Base-by-base conservation (phyloP, 805 yeast species). In the Ogataea kodamae region DNA sequence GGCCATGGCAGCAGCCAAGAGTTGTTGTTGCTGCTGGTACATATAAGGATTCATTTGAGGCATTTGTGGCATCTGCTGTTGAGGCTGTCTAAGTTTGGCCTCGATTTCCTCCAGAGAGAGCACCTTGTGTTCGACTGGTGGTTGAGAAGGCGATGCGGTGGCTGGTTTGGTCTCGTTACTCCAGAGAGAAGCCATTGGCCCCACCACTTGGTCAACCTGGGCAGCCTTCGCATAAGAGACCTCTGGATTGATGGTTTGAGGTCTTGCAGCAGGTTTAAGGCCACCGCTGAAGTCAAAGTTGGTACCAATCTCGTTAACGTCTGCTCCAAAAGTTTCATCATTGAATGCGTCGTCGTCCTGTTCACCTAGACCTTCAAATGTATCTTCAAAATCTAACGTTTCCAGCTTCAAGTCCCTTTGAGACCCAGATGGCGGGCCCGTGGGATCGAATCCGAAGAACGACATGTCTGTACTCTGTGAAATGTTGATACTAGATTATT, bases 61-160 rank as follows among this genome's bases (percentile, higher is more conserved):
- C 36, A 41, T 28, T 11, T 28, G 37, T 3, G 36, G 28, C 22
- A 33, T 19, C 11, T 30, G 40, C 16, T 37, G 35, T 37, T 63
- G 70, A 36, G 70, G 65, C 5, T 72, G 67, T 39, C 78, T 65
- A 54, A 81, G 65, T 49, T 78, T 86, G 6, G 95, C 86, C 61
- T 88, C 96, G 45, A 88, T 74, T 49, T 88, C 94, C 55, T 83
- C 90, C 55, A 86, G 66, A 8, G 95, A 81, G 47, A 83, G 60
- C 14, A 81, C 69, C 48, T 70, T 72, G 46, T 67, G 66, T 33
- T 45, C 48, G 40, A 52, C 20, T 35, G 43, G 40, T 13, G 41
- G 47, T 13, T 43, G 51, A 25, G 26, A 40, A 19, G 50, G 23
- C 27, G 49, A n/a, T 34, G 49, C 40, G 27, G 56, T 13, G 30